Evolutionary conservation across 1,284 basidiomycete genomes (phyloP), one percentile per base, ranked within the genome.

Genomic region (Malassezia nana): DNA sequence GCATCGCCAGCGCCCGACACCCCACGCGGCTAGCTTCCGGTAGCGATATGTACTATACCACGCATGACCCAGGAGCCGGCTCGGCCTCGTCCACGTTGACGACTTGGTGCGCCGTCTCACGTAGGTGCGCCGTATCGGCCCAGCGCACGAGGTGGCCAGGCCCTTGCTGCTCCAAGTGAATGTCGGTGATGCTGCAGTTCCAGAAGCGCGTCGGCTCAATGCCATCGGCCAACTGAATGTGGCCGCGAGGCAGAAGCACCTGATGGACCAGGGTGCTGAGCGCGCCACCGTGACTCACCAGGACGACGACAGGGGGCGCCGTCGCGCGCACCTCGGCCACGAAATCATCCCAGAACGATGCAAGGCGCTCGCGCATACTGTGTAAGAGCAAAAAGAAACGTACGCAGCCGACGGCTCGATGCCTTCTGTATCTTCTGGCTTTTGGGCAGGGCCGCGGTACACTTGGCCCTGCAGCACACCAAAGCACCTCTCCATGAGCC

Each of bases 121-220:
- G 15, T 6, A 56, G 54, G n/a, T 56, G 54, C 43, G 39, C 12
- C 1, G 46, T 31, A 25, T 56, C 54, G 16, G 54, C 48, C 54
- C 54, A 56, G 30, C 54, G 48, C 26, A 46, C 30, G 22, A 56
- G 25, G 25, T 7, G 15, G 22, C 38, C 48, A 4, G 43, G 43
- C 24, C 15, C 16, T 4, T 15, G 6, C 6, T 12, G 18, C 4
- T 13, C 16, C 20, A 55, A 7, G 15, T 43, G 29, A 18, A 70
- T 55, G 45, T 73, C 70, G 9, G 67, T 65, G 46, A 73, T 63
- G 32, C 60, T 64, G 51, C 70, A 73, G 43, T 73, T 73, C 67
- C 67, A 70, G 43, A 72, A 62, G 0, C 70, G 49, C 20, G 57
- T 56, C 1, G 63, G 67, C 5, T 41, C 16, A 2, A 65, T 54